Evolutionary conservation across 2,329 filamentous ascomycete genomes (phyloP), one percentile per base, ranked within the genome.

Genomic region (Paracoccidioides brasiliensis): DNA sequence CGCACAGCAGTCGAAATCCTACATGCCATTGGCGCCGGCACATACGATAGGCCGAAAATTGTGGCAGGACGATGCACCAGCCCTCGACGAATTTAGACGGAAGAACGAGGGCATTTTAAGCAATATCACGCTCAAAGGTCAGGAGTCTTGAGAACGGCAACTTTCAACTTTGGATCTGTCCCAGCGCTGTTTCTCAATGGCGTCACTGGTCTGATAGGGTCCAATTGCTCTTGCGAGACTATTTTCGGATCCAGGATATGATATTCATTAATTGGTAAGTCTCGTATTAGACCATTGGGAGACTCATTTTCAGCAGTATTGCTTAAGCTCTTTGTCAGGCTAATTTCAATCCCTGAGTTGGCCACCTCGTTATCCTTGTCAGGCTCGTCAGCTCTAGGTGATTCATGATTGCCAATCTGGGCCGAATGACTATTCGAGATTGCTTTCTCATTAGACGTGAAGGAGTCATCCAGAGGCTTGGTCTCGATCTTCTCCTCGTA

Each of bases 81-180:
- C 22, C 22, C 22, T 22, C 22, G 22, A 22, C 22, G 2, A 22
- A 22, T 22, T 22, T 22, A 22, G 22, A 22, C 22, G 1, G 22
- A 22, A 22, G 22, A 22, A 22, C 1, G 22, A 22, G 22, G 22
- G 22, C 22, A 22, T 22, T 22, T 22, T 22, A 22, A 22, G 22
- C 22, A 22, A 1, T 50, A 50, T n/a, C 7, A 37, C 8, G n/a
- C 32, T 50, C 33, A 50, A 38, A 50, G 32, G n/a, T 38, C 33
- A 4, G 46, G n/a, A 6, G n/a, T 50, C 30, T 38, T 50, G 33
- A 33, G 33, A 5, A 50, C 55, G 1, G 55, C 56, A 52, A 58
- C 54, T 15, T 58, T 58, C n/a, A 56, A 55, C 52, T 48, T 53
- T 32, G 56, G 57, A 40, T 58, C 57, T 15, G 49, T 12, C 35